Evolutionary conservation across 2,329 filamentous ascomycete genomes (phyloP), one percentile per base, ranked within the genome.

Genomic region (Epichloe baconii): DNA sequence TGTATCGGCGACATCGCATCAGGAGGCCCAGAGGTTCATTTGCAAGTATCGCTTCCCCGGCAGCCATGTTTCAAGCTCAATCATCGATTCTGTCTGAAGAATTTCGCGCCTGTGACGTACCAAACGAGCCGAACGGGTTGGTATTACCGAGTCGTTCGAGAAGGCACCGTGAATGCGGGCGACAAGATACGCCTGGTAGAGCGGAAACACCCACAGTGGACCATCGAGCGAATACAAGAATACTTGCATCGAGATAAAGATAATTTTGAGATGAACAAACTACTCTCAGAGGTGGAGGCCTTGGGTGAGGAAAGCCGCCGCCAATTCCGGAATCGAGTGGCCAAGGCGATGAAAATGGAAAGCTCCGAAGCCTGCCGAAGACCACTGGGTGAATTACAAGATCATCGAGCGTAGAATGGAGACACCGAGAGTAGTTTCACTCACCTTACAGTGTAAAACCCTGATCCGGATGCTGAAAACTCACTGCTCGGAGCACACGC

Each of bases 1-100:
- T 84, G 81, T 62, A 80, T 85, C 48, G 81, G 82, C 21, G 82
- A 85, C 56, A 66, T 78, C 14, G 67, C 81, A 17, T 66, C 71
- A 0, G 71, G 83, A 7, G 73, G 75, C 0, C 64, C 69, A 44
- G 67, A 71, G 2, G 69, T 79, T 0, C 52, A 79, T 3, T 68
- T 83, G 0, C 76, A 84, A 57, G 76, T 84, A 23, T 77, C 73
- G 54, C 66, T 83, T 23, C 81, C 81, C 0, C 72, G 82, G 15
- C 75, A 80, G 56, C 82, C 82, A 10, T 85, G 82, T 66, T 85
- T 77, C 67, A 52, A 85, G 60, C 71, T 85, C 8, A 85, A 85
- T 60, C 80, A 84, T 57, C 78, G 81, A 1, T 85, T 85, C 62
- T 71, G 75, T 36, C 66, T 82, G 10, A 78, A 78, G 57, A 76